Evolutionary conservation across 2,329 filamentous ascomycete species (phyloP).

Genomic region (Sclerotinia subarctica): DNA sequence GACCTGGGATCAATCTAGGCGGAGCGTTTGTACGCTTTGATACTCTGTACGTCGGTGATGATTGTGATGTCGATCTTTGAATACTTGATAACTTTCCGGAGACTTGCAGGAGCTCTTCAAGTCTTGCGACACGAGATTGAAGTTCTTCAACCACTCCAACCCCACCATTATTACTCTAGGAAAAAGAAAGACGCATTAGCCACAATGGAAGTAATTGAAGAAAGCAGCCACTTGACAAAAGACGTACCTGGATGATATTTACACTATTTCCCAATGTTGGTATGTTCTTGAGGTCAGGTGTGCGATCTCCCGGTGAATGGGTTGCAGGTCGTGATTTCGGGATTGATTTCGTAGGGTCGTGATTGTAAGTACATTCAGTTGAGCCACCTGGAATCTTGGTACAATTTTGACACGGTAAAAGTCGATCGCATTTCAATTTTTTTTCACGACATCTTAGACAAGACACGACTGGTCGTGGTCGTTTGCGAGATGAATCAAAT

Average conservation of each 20-base stretch:
- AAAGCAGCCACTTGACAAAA: not conserved
- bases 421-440: conserved; percentile 59
- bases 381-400: conserved; percentile 12
- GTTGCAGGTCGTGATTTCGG: conserved; percentile 9
- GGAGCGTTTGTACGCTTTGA: not conserved
- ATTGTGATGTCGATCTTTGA: not conserved
- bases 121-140: conserved; percentile 18
- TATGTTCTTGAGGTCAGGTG: not conserved
- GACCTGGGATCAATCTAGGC: not conserved
- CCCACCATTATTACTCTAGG: not conserved
- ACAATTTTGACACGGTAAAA: conserved; percentile 55
- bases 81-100: not conserved
- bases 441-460: conserved; percentile 62
- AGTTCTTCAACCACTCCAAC: conserved; percentile 16
- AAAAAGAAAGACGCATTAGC: not conserved
- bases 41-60: not conserved
- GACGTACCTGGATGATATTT: not conserved
- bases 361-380: conserved; percentile 23
- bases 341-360: not conserved
- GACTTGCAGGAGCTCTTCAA: conserved; percentile 19
- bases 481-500: conserved; percentile 20
- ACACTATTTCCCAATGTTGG: not conserved
- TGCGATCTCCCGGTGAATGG: conserved; percentile 1
- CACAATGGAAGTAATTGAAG: not conserved
- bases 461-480: conserved; percentile 40